Base-by-base conservation (phyloP, 2,329 filamentous ascomycete genomes). In the Colletotrichum trifolii region DNA sequence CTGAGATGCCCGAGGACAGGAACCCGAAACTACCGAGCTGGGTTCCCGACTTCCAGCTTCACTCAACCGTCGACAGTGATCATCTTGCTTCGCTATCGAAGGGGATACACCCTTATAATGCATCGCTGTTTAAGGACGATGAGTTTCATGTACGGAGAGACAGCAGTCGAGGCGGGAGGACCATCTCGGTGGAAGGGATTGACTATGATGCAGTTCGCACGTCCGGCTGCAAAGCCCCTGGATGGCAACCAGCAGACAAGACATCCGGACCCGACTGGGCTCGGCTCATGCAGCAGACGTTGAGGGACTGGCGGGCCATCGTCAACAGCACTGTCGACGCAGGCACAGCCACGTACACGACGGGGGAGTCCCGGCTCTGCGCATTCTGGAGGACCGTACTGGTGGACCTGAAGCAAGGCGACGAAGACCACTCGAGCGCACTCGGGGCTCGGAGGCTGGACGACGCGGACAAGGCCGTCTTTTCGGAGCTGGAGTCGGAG, bases 1-100 rank as follows among this genome's bases (percentile, higher is more conserved):
- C 25, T 2, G 52, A 54, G 13, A 54, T 36, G 39, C 39, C 39
- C 11, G 35, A 43, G 11, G 38, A 45, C 12, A 42, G 52, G 12
- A 45, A 54, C 11, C 39, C 50, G 10, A 34, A 43, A 12, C 38
- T 54, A 6, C 50, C 50, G 7, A 43, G 11, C 50, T 54, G 50
- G 50, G 39, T 54, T 7, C 50, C 17, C 10, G 39, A 43, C 5
- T 54, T 54, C 9, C 8, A 54, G n/a, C 6, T 35, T 11, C 39
- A 54, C 17, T 54, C 38, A 6, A 34, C 12, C 7, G 7, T 13
- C 1, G 50, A 39, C 3, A 35, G 39, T 39, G 39, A 54, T n/a
- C 39, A 54, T 9, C 8, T 11, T 38, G 39, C 38, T 34, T 34
- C 7, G 2, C 2, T 54, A 6, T 54, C 50, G 6, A 43, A 15